phyloP scores from a whole-genome alignment of 768 basidiomycete genomes.

The Rhizopogon vulgaris region DNA sequence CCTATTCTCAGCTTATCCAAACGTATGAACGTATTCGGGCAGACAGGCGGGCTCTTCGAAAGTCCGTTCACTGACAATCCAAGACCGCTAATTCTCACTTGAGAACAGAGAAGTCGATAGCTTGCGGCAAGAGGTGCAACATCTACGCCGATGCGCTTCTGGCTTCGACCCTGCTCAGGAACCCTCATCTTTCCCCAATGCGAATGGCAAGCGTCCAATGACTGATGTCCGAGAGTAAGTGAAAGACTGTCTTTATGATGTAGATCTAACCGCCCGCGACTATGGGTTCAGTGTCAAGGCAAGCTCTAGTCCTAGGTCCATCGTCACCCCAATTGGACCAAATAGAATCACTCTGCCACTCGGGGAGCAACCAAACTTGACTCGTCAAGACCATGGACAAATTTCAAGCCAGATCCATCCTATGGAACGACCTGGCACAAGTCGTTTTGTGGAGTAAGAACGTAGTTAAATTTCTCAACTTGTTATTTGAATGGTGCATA shows the following conservation, averaged over 20 bases:
- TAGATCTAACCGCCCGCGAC: neutral
- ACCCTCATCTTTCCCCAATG: conserved; percentile 38
- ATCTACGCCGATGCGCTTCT: conserved; percentile 30
- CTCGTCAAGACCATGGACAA: conserved; percentile 19
- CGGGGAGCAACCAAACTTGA: conserved; percentile 40
- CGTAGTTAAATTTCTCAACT: conserved; percentile 11
- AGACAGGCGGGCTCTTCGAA: conserved; percentile 46
- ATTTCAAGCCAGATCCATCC: conserved; percentile 8
- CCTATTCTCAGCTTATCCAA: conserved; percentile 40
- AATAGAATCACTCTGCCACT: conserved; percentile 63
- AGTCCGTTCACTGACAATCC: conserved; percentile 30
- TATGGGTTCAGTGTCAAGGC: conserved; percentile 20
- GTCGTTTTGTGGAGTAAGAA: conserved; percentile 44
- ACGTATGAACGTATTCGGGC: conserved; percentile 26
- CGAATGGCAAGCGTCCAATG: conserved; percentile 64
- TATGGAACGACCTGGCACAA: conserved; percentile 40
- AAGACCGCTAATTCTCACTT: neutral
- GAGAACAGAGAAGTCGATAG: conserved; percentile 41
- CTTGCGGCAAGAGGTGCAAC: conserved; percentile 43
- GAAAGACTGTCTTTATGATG: neutral
- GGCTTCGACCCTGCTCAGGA: conserved; percentile 24
- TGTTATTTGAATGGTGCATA: conserved; percentile 3
- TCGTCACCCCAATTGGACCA: conserved; percentile 50
- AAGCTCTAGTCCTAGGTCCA: conserved; percentile 58
- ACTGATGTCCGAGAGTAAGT: conserved; percentile 38